A percentile compares a stretch with the other conserved stretches of the same genome.
Conservation (phyloP, 306 rosid genomes). For the Vigna mungo region DNA sequence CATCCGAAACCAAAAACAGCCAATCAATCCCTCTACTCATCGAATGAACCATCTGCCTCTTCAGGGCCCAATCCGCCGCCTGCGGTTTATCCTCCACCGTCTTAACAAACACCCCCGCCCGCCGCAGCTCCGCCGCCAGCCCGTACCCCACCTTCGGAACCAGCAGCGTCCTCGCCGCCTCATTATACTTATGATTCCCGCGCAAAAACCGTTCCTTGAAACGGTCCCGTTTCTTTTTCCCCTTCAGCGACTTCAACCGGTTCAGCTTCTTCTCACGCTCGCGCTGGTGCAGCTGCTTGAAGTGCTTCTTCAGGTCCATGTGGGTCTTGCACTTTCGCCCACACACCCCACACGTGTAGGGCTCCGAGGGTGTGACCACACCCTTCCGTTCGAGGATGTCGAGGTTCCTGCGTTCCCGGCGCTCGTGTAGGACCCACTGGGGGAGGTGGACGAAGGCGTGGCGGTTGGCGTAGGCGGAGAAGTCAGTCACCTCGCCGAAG, state of each 20-base stretch:
- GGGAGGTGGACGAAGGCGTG: constrained; percentile 84
- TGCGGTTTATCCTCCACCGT: constrained; percentile 85
- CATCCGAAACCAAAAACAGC: constrained; percentile 86
- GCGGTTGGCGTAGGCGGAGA: constrained; percentile 88
- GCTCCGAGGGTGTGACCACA: constrained; percentile 52
- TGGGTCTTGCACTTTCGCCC: constrained; percentile 74
- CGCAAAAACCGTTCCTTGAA: constrained; percentile 62
- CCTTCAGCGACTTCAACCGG: constrained; percentile 62
- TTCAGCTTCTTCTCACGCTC: constrained; percentile 76
- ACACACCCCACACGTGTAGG: constrained; percentile 69
- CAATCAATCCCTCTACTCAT: constrained; percentile 86
- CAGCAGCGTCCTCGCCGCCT: constrained; percentile 63
- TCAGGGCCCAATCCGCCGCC: constrained; percentile 90
- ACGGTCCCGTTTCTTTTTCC: constrained; percentile 73
- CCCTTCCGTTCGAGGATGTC: constrained; percentile 81
- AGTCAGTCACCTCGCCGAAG: constrained; percentile 71
- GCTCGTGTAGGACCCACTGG: constrained; percentile 68
- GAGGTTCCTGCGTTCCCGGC: constrained; percentile 60
- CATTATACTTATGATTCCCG: constrained; percentile 65
- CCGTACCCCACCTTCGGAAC: constrained; percentile 82
- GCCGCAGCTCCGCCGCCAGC: constrained; percentile 75
- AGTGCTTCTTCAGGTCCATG: constrained; percentile 70
- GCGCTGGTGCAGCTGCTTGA: constrained; percentile 73
- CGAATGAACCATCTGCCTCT: constrained; percentile 86
- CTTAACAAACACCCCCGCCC: constrained; percentile 88